Percentiles rank a stretch among this genome's conserved stretches.
phyloP scores from a whole-genome alignment of 148 eudicot genomes.

The Talinum fruticosum region DNA sequence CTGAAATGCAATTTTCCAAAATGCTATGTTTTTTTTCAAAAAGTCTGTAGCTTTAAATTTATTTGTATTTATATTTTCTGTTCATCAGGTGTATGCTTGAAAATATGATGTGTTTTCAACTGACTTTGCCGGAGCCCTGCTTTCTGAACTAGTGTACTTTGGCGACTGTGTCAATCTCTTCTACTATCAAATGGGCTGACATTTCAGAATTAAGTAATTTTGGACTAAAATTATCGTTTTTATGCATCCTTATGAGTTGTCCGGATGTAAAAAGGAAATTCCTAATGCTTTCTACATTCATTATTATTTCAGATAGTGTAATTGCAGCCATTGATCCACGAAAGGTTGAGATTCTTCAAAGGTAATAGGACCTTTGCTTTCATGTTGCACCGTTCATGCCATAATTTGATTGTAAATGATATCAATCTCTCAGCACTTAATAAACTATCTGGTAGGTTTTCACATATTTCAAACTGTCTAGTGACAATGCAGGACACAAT shows the following conservation, averaged over 20 bases:
- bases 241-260: not conserved
- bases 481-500: too few species aligned
- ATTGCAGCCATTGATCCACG: constrained; percentile 85
- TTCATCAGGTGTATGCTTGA: not conserved
- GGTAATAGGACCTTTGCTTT: constrained; percentile 37
- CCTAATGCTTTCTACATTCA: constrained; percentile 16
- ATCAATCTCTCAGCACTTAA: not conserved
- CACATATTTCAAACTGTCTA: too few species aligned
- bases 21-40: not conserved
- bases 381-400: not conserved
- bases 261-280: not conserved
- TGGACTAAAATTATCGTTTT: not conserved
- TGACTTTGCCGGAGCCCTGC: not conserved
- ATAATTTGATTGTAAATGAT: not conserved
- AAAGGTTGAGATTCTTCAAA: constrained; percentile 85
- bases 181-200: not conserved
- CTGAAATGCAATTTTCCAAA: not conserved
- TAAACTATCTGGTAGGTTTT: not conserved
- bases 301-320: constrained; percentile 63
- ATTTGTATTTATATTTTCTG: not conserved
- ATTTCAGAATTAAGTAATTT: not conserved
- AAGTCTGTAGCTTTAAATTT: not conserved
- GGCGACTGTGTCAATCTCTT: not conserved
- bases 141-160: not conserved
- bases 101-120: not conserved